Evolutionary conservation across 1,284 basidiomycete genomes (phyloP), one percentile per base, ranked within the genome.

Genomic region (Earliella scabrosa): DNA sequence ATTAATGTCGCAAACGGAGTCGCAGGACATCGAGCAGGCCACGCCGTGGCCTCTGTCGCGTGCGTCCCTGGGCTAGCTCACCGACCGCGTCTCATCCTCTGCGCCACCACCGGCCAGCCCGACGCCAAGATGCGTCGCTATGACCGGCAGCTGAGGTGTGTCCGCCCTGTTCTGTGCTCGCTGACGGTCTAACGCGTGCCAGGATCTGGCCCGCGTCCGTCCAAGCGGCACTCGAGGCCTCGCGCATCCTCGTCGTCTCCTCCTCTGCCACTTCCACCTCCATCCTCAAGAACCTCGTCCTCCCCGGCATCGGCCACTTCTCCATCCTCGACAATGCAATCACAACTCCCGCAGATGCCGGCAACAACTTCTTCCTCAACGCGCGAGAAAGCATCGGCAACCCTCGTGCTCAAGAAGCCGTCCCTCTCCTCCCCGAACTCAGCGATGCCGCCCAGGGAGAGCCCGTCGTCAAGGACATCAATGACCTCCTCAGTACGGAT

Each of bases 191-290:
- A 3, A 47, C 8, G 1, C 8, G 7, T 45, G 26, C 4, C 58
- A 96, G 96, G 31, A 80, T 99, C 21, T 99, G 97, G 97, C 97
- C 96, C 16, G 88, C 93, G 2, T 88, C 92, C 0, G 97, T 97
- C 2, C 97, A 99, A 74, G 78, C 81, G n/a, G 93, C 94, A 0
- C 87, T 99, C 49, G 95, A 99, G 72, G 82, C 86, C 2, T 84
- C 94, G 8, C 83, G 89, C 50, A 81, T 98, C 45, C 83, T 98
- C 23, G 85, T 97, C 60, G 72, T 97, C 47, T 90, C 89, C 27
- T 88, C 80, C 6, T 87, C 88, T 36, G 91, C 93, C 1, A 91
- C 94, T 1, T 87, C 91, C 1, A 90, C 92, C 27, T 90, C 92
- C 54, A 85, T 93, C 59, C 81, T 98, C 63, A 98, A 98, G 81